Evolutionary conservation across 306 rosid genomes (phyloP).

Genomic region (Malus sieversii): DNA sequence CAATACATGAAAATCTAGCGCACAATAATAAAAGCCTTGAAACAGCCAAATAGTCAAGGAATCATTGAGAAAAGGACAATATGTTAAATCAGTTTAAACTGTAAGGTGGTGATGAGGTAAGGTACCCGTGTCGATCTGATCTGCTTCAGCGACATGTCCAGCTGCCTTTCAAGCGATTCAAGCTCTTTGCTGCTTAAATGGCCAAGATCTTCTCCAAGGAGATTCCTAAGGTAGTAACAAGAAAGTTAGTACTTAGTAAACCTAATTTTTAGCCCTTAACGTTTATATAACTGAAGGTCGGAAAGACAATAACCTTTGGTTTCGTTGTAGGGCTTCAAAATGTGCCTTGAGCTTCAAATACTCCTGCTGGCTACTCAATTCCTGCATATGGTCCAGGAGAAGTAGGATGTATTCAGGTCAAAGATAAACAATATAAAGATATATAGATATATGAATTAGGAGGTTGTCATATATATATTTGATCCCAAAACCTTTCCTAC

Average conservation of each 20-base stretch:
- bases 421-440: background rate
- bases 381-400: conserved; percentile 30
- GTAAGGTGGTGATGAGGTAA: background rate
- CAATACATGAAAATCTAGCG: background rate
- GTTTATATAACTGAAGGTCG: background rate
- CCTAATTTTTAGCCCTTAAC: background rate
- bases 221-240: conserved; percentile 42
- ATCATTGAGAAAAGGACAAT: background rate
- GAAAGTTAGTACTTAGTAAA: background rate
- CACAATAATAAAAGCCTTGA: background rate
- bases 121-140: conserved; percentile 89
- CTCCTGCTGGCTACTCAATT: conserved; percentile 94
- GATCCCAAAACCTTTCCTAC: too few species aligned
- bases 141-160: conserved; percentile 83
- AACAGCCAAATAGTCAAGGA: background rate
- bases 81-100: background rate
- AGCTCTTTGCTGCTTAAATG: conserved; percentile 84
- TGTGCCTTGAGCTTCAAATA: conserved; percentile 97
- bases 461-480: background rate
- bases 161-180: conserved; percentile 91
- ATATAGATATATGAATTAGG: background rate
- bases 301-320: conserved; percentile 59
- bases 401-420: background rate
- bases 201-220: conserved; percentile 96
- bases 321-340: conserved; percentile 71